A percentile compares a stretch with the other conserved stretches of the same genome.
phyloP scores from a whole-genome alignment of 768 basidiomycete genomes.

The Tulasnella sp. region DNA sequence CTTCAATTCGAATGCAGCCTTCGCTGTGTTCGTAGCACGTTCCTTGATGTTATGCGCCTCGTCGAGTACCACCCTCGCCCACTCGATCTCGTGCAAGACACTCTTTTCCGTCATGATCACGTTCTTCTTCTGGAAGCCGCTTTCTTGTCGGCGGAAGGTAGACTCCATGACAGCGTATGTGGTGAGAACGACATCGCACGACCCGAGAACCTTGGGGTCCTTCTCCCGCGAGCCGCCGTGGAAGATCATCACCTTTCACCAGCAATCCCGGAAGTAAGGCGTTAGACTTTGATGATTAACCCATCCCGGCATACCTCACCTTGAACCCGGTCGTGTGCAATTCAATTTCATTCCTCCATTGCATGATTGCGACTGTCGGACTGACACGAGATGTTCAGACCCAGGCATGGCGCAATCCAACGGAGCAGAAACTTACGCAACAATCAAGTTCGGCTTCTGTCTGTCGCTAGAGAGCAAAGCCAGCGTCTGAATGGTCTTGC shows the following conservation, averaged over 20 bases:
- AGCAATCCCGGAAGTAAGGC: no score
- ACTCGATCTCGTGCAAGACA: slow-evolving; percentile 69
- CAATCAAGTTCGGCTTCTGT: slow-evolving; percentile 74
- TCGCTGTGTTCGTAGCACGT: slow-evolving; percentile 85
- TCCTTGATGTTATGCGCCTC: slow-evolving; percentile 99
- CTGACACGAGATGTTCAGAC: slow-evolving; percentile 23
- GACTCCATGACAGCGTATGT: slow-evolving; percentile 33
- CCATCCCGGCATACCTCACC: slow-evolving; percentile 16
- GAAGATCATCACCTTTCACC: slow-evolving; percentile 68
- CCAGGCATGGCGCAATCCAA: neutral
- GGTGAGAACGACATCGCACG: slow-evolving; percentile 67
- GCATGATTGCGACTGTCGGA: slow-evolving; percentile 44
- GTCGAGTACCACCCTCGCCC: slow-evolving; percentile 78
- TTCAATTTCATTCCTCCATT: slow-evolving; percentile 92
- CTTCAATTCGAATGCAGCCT: slow-evolving; percentile 85
- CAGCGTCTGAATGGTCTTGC: slow-evolving; percentile 95
- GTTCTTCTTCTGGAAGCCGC: slow-evolving; percentile 81
- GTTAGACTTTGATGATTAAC: no score
- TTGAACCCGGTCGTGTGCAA: slow-evolving; percentile 74
- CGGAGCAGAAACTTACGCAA: slow-evolving; percentile 63
- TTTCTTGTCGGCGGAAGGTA: slow-evolving; percentile 66
- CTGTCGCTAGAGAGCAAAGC: slow-evolving; percentile 72
- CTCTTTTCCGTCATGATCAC: slow-evolving; percentile 79
- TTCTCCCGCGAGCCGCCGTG: slow-evolving; percentile 70
- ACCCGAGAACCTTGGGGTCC: slow-evolving; percentile 54